These are phyloP conservation scores for Hypoxylon sp. DNA, from an alignment of 2,329 filamentous ascomycete genomes.

Conservation along the genomic window DNA sequence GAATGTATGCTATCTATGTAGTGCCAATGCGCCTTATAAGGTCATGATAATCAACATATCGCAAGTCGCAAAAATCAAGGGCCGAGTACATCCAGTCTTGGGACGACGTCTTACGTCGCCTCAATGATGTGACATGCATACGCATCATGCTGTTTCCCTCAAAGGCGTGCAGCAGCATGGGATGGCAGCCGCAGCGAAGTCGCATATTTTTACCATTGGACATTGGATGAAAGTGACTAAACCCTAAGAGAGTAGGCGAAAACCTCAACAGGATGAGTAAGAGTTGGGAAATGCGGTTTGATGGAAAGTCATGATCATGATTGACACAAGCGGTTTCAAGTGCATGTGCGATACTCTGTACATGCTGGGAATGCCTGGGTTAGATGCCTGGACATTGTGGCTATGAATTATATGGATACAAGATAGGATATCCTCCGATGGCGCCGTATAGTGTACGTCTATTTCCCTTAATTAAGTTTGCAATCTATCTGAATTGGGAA, in stretches of 20 bases:
- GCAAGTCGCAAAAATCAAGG: conserved; percentile 23
- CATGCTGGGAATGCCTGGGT: conserved; percentile 21
- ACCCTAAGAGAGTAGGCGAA: conserved; percentile 21
- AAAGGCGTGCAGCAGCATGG: conserved; percentile 35
- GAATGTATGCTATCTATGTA: conserved; percentile 11
- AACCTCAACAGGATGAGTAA: conserved; percentile 19
- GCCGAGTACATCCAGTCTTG: conserved; percentile 19
- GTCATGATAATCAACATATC: conserved; percentile 16
- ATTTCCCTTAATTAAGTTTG: conserved; percentile 41
- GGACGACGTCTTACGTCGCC: conserved; percentile 40
- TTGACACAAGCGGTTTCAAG: conserved; percentile 18
- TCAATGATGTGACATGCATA: conserved; percentile 47
- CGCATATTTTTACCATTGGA: conserved; percentile 41
- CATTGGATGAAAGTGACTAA: conserved; percentile 36
- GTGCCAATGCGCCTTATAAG: conserved; percentile 14
- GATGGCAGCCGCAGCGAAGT: conserved; percentile 43
- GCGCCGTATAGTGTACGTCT: conserved; percentile 19
- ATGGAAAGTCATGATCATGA: conserved; percentile 22
- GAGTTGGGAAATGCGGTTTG: conserved; percentile 30
- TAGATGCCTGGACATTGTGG: conserved; percentile 15
- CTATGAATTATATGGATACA: conserved; percentile 25
- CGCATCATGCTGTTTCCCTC: conserved; percentile 45
- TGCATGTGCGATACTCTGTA: conserved; percentile 5
- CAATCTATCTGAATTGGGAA: conserved; percentile 43
- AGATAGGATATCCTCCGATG: conserved; percentile 31